These are phyloP conservation scores for Arctostaphylos glauca DNA, from an alignment of 148 eudicot species.

Conservation along the genomic window DNA sequence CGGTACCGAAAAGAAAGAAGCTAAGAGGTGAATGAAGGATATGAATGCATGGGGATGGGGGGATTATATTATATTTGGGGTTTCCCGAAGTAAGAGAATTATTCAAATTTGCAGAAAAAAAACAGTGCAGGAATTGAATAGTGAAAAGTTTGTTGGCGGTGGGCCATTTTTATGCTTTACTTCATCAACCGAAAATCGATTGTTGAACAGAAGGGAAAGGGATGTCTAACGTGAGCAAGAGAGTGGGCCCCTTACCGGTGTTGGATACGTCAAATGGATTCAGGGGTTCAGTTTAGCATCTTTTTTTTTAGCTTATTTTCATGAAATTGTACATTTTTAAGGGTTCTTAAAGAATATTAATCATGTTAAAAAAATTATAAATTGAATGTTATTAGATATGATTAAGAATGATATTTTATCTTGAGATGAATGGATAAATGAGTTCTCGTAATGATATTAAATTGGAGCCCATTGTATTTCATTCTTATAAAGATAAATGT, in stretches of 20 bases:
- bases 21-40: neutral
- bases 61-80: neutral
- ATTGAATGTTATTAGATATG: too few species aligned
- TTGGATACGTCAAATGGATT: too few species aligned
- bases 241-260: neutral
- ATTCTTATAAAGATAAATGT: too few species aligned
- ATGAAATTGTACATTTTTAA: too few species aligned
- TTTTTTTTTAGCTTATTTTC: too few species aligned
- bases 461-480: too few species aligned
- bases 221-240: constrained; percentile 3
- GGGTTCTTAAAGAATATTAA: too few species aligned
- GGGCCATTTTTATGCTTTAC: constrained; percentile 27
- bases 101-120: neutral
- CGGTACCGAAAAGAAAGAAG: neutral
- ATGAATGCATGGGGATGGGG: neutral
- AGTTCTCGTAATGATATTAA: too few species aligned
- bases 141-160: constrained; percentile 9
- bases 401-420: too few species aligned
- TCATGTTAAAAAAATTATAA: too few species aligned
- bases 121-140: neutral
- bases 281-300: too few species aligned
- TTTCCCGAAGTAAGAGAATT: neutral
- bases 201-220: neutral
- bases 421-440: too few species aligned
- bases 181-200: constrained; percentile 16